A percentile compares a stretch with the other conserved stretches of the same genome.
These are phyloP conservation scores for Botrytis fragariae DNA, from an alignment of 2,329 filamentous ascomycete species.

Conservation along the genomic window DNA sequence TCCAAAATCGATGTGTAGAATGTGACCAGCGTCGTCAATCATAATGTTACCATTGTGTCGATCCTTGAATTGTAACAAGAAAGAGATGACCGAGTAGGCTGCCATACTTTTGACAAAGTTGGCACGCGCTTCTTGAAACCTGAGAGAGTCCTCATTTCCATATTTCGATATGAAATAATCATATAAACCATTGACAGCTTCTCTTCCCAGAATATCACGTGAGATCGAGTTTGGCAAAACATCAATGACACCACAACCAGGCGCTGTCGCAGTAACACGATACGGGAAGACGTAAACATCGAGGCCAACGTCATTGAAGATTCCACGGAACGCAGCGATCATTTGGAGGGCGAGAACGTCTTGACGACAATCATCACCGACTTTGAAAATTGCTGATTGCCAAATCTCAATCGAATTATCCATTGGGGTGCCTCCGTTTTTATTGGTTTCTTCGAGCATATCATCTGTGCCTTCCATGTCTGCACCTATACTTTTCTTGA, in stretches of 20 bases:
- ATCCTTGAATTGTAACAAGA: conserved; percentile 97
- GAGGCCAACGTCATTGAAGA: conserved; percentile 91
- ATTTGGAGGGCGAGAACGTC: conserved; percentile 96
- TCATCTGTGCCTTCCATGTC: conserved; percentile 53
- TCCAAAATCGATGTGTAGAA: conserved; percentile 97
- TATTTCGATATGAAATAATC: conserved; percentile 99
- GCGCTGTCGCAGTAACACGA: conserved; percentile 93
- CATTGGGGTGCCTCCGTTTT: conserved; percentile 38
- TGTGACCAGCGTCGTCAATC: conserved; percentile 95
- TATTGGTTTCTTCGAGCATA: conserved; percentile 49
- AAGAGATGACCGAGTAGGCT: conserved; percentile 95
- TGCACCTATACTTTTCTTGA: conserved; percentile 70
- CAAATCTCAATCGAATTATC: conserved; percentile 82
- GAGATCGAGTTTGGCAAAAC: conserved; percentile 97
- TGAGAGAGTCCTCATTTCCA: conserved; percentile 89
- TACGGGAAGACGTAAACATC: conserved; percentile 98
- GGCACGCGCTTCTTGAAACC: conserved; percentile 89
- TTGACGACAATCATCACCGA: conserved; percentile 96
- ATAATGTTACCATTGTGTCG: conserved; percentile 99
- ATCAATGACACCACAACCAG: conserved; percentile 96
- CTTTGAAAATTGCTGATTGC: conserved; percentile 99
- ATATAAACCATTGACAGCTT: conserved; percentile 96
- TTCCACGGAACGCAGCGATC: conserved; percentile 95
- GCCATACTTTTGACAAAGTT: conserved; percentile 99
- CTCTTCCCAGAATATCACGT: conserved; percentile 95